These are phyloP conservation scores for Erodium texanum DNA, from an alignment of 441 rosid genomes.

Conservation along the genomic window DNA sequence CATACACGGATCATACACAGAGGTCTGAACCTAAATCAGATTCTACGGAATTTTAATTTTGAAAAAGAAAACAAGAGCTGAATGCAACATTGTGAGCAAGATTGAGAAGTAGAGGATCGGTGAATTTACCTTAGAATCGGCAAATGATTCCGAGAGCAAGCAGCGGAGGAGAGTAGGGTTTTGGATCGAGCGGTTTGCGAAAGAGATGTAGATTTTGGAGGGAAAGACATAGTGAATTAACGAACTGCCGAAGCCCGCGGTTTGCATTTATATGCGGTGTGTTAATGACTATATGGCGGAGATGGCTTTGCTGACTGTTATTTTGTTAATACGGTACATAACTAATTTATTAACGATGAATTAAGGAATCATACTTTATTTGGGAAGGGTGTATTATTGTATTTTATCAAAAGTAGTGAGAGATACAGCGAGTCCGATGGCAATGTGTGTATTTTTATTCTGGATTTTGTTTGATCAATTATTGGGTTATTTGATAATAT, in stretches of 20 bases:
- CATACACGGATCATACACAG: neutral
- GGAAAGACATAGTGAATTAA: neutral
- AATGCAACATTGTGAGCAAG: neutral
- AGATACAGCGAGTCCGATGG: too few relatives aligned
- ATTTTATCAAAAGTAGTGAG: too few relatives aligned
- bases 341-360: too few relatives aligned
- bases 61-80: neutral
- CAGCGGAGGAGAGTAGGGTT: neutral
- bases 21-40: neutral
- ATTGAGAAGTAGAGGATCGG: neutral
- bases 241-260: neutral
- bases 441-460: too few relatives aligned
- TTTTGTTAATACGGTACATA: too few relatives aligned
- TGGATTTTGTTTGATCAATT: too few relatives aligned
- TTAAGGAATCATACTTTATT: too few relatives aligned
- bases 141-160: neutral
- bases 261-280: too few relatives aligned
- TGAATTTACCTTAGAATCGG: neutral
- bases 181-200: neutral
- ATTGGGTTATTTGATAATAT: too few relatives aligned
- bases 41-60: neutral
- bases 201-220: neutral
- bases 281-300: too few relatives aligned
- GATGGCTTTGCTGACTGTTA: too few relatives aligned
- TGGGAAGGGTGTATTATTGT: too few relatives aligned